Evolutionary conservation across 176 grass and related monocot species (phyloP).

Genomic region (Stipa capillata): DNA sequence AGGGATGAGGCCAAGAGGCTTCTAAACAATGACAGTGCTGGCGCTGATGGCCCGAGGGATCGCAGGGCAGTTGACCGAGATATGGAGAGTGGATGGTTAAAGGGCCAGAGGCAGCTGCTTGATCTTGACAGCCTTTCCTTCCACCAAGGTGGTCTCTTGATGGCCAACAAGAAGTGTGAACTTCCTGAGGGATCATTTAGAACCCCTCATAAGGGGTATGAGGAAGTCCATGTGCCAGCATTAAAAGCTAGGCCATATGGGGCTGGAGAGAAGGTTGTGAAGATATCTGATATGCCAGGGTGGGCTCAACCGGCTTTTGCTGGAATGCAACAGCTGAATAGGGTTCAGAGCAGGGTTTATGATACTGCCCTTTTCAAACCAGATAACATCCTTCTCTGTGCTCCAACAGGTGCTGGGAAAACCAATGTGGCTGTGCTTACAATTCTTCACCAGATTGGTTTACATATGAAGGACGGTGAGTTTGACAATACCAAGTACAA

Average conservation of each 20-base stretch:
- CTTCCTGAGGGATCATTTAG: constrained; percentile 69
- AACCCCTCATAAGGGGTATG: constrained; percentile 78
- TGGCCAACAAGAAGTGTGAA: constrained; percentile 85
- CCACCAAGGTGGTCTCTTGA: constrained; percentile 84
- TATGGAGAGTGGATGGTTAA: constrained; percentile 77
- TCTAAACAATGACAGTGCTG: constrained; percentile 55
- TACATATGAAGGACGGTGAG: constrained; percentile 73
- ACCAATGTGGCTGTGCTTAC: constrained; percentile 92
- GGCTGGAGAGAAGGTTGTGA: constrained; percentile 71
- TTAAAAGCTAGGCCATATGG: constrained; percentile 59
- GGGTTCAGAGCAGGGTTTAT: constrained; percentile 94
- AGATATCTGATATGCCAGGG: constrained; percentile 72
- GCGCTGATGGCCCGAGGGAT: constrained; percentile 32
- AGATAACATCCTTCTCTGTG: constrained; percentile 82
- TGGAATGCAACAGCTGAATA: constrained; percentile 82
- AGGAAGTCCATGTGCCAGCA: constrained; percentile 79
- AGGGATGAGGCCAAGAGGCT: constrained; percentile 89
- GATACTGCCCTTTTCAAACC: constrained; percentile 73
- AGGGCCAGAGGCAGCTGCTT: constrained; percentile 77
- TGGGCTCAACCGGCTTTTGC: constrained; percentile 71
- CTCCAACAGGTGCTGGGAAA: constrained; percentile 96
- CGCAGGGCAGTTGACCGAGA: constrained; percentile 51
- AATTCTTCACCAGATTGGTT: constrained; percentile 81
- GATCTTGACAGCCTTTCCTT: constrained; percentile 88
- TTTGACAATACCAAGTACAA: constrained; percentile 82